These are phyloP conservation scores for Teunomyces lycoperdinae DNA, from an alignment of 805 yeast species.

Conservation along the genomic window DNA sequence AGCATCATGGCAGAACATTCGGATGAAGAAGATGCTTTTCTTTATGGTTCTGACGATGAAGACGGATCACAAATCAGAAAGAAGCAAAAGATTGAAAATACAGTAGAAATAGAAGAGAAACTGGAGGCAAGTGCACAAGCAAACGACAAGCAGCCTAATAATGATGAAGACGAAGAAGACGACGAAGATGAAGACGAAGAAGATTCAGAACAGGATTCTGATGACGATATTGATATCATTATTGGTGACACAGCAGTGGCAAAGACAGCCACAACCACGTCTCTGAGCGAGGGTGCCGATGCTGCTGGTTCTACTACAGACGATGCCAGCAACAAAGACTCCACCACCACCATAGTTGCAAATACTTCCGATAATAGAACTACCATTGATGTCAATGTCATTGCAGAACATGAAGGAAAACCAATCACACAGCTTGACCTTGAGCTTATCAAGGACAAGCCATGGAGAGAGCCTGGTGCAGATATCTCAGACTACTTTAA, in stretches of 20 bases:
- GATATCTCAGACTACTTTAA: slow-evolving; percentile 93
- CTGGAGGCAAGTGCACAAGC: slow-evolving; percentile 19
- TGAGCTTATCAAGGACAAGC: slow-evolving; percentile 84
- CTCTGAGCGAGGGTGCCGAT: slow-evolving; percentile 27
- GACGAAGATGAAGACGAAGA: slow-evolving; percentile 46
- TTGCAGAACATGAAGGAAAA: slow-evolving; percentile 73
- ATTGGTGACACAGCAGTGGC: slow-evolving; percentile 43
- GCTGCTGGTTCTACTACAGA: slow-evolving; percentile 26
- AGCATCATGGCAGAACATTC: slow-evolving; percentile 11
- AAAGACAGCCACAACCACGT: slow-evolving; percentile 18
- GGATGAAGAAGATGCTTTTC: slow-evolving; percentile 69
- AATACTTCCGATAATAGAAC: slow-evolving; percentile 37
- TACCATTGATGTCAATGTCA: slow-evolving; percentile 62
- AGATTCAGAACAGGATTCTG: slow-evolving; percentile 48
- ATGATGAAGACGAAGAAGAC: slow-evolving; percentile 22
- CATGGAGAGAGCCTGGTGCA: slow-evolving; percentile 98
- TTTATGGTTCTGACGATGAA: slow-evolving; percentile 56
- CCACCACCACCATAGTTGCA: slow-evolving; percentile 36
- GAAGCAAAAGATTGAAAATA: slow-evolving; percentile 18
- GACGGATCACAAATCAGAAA: slow-evolving; percentile 21
- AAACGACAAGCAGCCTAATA: slow-evolving; percentile 18
- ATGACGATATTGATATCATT: slow-evolving; percentile 79
- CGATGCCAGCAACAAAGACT: slow-evolving; percentile 21
- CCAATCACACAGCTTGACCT: slow-evolving; percentile 80
- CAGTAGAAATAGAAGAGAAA: slow-evolving; percentile 13